Evolutionary conservation across 2,329 filamentous ascomycete genomes (phyloP), one percentile per base, ranked within the genome.

Genomic region (Aspergillus eucalypticola): DNA sequence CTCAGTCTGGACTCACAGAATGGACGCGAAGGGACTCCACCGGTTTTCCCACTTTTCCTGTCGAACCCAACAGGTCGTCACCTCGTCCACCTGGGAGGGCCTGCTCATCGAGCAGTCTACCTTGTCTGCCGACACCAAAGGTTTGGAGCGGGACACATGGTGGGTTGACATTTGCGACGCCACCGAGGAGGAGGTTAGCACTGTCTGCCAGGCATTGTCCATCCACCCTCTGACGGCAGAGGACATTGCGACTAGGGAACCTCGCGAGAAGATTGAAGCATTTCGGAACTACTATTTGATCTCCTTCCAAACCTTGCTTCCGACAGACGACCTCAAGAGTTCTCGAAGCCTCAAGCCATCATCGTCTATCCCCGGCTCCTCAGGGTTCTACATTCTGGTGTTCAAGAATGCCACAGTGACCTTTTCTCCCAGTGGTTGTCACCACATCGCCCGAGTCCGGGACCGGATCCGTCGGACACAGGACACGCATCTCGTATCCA

Each of bases 261-360:
- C 92, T 2, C 91, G 95, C 27, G 95, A 98, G 79, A 98, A 99
- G 81, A 96, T 99, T 59, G 95, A 99, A 75, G 84, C 98, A 15
- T 98, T 98, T 78, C 89, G 90, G 15, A 91, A 92, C 21, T 99
- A 99, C 80, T 99, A 98, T 78, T 96, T 99, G 74, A 91, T 96
- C 49, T 96, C 91, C 72, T 97, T 98, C 82, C 88, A 93, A 56
- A 96, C 93, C 0, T 5, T 98, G 95, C 82, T 89, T 84, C 66
- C 88, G 2, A 17, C 44, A 1, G 54, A 17, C 17, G 21, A 41
- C 90, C 52, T 82, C 89, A 62, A 88, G 11, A 25, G n/a, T 35
- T 29, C 23, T 15, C 21, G 35, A 23, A 29, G 35, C 8, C 32
- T 19, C 2, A 52, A 53, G 21, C 29, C 52, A 8, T 89, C 55